Evolutionary conservation across 306 rosid genomes (phyloP), one percentile per base, ranked within the genome.

Genomic region (Medicago arabica): DNA sequence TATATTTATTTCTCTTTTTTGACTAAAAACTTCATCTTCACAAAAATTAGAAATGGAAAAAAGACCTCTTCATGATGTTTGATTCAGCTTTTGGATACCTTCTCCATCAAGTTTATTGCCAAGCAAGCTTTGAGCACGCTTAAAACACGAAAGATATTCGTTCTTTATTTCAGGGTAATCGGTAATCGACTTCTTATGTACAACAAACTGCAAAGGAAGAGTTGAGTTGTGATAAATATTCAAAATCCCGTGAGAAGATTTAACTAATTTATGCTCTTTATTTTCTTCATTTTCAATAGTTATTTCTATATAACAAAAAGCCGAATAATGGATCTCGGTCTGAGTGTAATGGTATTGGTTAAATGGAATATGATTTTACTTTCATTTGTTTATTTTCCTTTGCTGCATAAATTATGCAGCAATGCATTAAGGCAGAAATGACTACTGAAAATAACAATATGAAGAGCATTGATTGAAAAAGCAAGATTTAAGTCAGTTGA

Each of bases 91-190:
- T 72, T 66, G 74, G 59, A 46, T 69, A 53, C 59, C 84, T 55
- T 53, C 69, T 50, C 61, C 77, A 28, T 79, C 67, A 41, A 64
- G 21, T 54, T 41, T 57, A 64, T 60, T 65, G 6, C 82, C 74
- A 23, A 85, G 65, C 78, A 93, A 83, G 81, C 78, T 84, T 71
- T 81, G 75, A 57, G 89, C 87, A 60, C 71, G 88, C 88, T 87
- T 88, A 75, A 89, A 71, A 87, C 98, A 93, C 67, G 93, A 81
- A 53, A 81, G 86, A 73, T 89, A 87, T 71, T 87, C 94, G 0
- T 78, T 89, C 86, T 91, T 89, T n/a, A 82, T 80, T 67, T 90
- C 91, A 44, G 83, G 89, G 49, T 78, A 31, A 49, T 89, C 89
- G 6, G 75, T 75, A 75, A 86, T 69, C 36, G 86, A 77, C 77